Conservation (phyloP, 345 rosid genomes). For the Pistacia atlantica region DNA sequence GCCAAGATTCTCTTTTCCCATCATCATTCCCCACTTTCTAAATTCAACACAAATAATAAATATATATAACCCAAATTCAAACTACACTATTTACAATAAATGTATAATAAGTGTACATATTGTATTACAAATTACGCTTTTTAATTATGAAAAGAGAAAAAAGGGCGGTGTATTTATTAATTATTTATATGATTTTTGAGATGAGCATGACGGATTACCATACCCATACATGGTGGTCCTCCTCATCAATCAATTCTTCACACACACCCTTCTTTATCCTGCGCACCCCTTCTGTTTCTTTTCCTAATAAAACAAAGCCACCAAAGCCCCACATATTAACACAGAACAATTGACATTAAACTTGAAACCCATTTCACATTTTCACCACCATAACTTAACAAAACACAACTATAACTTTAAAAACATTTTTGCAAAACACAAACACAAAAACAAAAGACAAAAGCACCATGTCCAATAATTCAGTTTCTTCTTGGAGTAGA, state of each 20-base stretch:
- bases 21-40: background rate
- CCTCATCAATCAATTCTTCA: constrained; percentile 37
- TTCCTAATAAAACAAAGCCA: constrained; percentile 13
- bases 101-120: too few species aligned
- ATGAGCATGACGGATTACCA: constrained; percentile 26
- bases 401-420: background rate
- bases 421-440: background rate
- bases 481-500: constrained; percentile 63
- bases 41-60: too few species aligned
- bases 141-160: too few species aligned
- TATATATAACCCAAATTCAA: too few species aligned
- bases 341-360: background rate
- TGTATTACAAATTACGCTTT: too few species aligned
- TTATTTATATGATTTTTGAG: background rate
- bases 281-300: constrained; percentile 26
- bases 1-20: background rate
- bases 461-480: constrained; percentile 47
- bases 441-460: background rate
- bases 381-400: constrained; percentile 1
- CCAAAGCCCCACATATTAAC: constrained; percentile 16
- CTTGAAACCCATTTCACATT: background rate
- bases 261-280: constrained; percentile 38
- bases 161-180: too few species aligned
- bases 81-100: too few species aligned
- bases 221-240: constrained; percentile 40